Evolutionary conservation across 371 early-diverging fungal species (phyloP), one percentile per base, ranked within the genome.

Genomic region (Actinomortierella wolfii): DNA sequence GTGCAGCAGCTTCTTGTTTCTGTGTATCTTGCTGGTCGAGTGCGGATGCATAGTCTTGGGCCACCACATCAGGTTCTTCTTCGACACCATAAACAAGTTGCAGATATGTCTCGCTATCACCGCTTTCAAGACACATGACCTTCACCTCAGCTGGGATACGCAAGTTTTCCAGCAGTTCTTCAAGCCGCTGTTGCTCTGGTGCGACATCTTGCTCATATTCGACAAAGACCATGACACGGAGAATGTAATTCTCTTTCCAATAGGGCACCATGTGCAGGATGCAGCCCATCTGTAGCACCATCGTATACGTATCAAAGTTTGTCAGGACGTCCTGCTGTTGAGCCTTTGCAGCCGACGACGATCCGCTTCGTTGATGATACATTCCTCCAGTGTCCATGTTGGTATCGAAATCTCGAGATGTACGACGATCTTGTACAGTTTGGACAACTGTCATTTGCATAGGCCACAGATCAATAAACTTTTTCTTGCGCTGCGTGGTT

Each of bases 201-300:
- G 64, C 79, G 1, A 86, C 78, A 46, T 87, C 87, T 7, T 63
- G 53, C 18, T 54, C 56, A 56, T 80, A 77, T 56, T 85, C 87
- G 21, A 87, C 86, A 79, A 87, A 84, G 45, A 82, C 79, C 78
- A 82, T 80, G 15, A 87, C 85, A 1, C 87, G 81, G 41, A 87
- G 73, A 2, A 39, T 41, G 52, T 64, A 85, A 56, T 78, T 77
- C 21, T 73, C 69, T 54, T 73, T 76, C 85, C 85, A 83, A 39
- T 83, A 74, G 1, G 83, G 83, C 3, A 86, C 86, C 83, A 85
- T 81, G 45, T 86, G 83, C 55, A 89, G 57, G 28, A 89, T 86
- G 13, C 84, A 84, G 18, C 88, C 89, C 57, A 89, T 79, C 69
- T 89, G 89, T 40, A 89, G 71, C 7, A 89, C 89, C 84, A 89